phyloP scores from a whole-genome alignment of 805 yeast species.

The Kregervanrija pseudodelftensis region DNA sequence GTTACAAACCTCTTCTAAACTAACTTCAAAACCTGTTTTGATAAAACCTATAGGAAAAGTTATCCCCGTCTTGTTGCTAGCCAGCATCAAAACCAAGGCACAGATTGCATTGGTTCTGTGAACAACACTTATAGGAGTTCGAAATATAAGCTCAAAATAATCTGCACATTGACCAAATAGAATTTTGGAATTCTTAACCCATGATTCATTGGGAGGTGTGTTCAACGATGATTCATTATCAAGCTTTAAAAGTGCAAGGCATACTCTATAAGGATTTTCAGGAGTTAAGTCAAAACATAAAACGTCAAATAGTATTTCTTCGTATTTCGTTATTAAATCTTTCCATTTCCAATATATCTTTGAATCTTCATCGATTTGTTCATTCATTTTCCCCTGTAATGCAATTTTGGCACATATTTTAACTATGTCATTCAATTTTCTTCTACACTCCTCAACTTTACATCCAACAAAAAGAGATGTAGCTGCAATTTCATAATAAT shows the following conservation, averaged over 20 bases:
- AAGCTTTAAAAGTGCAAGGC: constrained; percentile 18
- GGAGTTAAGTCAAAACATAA: constrained; percentile 42
- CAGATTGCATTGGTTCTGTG: constrained; percentile 18
- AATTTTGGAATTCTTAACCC: constrained; percentile 9
- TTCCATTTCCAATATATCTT: constrained; percentile 47
- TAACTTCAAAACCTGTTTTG: constrained; percentile 10
- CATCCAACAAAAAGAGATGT: constrained; percentile 45
- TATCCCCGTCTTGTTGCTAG: constrained; percentile 15
- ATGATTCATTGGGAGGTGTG: constrained; percentile 9
- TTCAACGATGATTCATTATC: constrained; percentile 6
- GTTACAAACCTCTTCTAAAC: constrained; percentile 14
- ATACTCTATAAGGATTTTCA: constrained; percentile 32
- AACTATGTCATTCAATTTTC: constrained; percentile 42
- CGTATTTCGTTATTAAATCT: constrained; percentile 38
- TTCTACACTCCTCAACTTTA: constrained; percentile 45
- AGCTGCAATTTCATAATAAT: constrained; percentile 45
- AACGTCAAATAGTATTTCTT: constrained; percentile 37
- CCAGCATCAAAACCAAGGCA: constrained; percentile 19
- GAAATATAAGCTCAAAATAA: constrained; percentile 21
- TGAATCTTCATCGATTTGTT: constrained; percentile 35
- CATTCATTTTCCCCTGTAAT: constrained; percentile 28
- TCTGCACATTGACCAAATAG: constrained; percentile 20
- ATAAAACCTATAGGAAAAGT: constrained; percentile 14
- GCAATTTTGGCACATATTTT: constrained; percentile 43
- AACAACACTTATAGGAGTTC: constrained; percentile 24